Evolutionary conservation across 345 rosid genomes (phyloP).

Genomic region (Ceriops decandra): DNA sequence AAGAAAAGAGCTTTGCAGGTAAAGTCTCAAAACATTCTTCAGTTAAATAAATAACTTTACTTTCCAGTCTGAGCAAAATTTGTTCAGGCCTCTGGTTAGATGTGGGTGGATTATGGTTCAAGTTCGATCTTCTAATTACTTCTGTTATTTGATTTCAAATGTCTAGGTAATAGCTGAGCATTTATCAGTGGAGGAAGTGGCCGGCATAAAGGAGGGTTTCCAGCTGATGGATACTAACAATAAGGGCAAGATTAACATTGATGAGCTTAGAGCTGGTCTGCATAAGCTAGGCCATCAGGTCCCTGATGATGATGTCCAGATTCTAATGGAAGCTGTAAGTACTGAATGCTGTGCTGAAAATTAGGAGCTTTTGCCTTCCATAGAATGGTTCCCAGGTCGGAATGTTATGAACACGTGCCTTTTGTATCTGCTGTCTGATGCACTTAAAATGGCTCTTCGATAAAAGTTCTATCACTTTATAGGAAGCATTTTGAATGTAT

Average conservation of each 20-base stretch:
- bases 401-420: too few species aligned
- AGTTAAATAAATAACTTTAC: not conserved
- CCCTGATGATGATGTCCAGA: slow-evolving; percentile 26
- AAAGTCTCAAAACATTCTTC: not conserved
- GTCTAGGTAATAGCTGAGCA: slow-evolving; percentile 33
- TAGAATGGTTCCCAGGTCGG: too few species aligned
- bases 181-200: slow-evolving; percentile 34
- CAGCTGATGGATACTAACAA: slow-evolving; percentile 29
- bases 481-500: not conserved
- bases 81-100: not conserved
- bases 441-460: not conserved
- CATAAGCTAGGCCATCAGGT: slow-evolving; percentile 32
- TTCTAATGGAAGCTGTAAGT: slow-evolving; percentile 36
- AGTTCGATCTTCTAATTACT: not conserved
- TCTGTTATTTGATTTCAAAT: not conserved
- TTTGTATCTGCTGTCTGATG: too few species aligned
- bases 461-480: not conserved
- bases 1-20: slow-evolving; percentile 41
- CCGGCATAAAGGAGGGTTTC: slow-evolving; percentile 36
- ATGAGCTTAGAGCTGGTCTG: slow-evolving; percentile 29
- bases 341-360: not conserved
- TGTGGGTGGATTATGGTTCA: not conserved
- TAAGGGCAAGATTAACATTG: slow-evolving; percentile 27
- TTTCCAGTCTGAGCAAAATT: not conserved
- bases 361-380: not conserved